phyloP scores from a whole-genome alignment of 1,139 yeast genomes.

The Trichomonascaceae sp. region DNA sequence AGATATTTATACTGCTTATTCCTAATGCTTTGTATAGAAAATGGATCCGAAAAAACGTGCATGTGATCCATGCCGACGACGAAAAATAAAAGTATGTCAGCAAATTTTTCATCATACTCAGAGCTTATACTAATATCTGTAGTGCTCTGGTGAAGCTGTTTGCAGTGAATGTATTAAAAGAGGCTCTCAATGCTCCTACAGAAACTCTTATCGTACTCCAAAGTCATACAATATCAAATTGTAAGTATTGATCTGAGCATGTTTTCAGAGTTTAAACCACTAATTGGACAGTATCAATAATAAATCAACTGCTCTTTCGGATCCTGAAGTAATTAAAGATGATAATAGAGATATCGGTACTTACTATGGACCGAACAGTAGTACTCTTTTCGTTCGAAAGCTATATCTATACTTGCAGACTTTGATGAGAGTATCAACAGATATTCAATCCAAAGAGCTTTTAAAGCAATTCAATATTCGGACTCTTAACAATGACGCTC shows the following conservation, averaged over 20 bases:
- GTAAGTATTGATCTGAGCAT: not conserved
- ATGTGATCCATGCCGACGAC: slow-evolving; percentile 1
- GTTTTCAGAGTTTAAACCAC: not conserved
- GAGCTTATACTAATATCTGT: not conserved
- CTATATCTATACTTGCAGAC: slow-evolving; percentile 2
- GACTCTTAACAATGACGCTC: not conserved
- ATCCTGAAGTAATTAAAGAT: not conserved
- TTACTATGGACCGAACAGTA: slow-evolving; percentile 5
- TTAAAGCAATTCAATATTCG: not conserved
- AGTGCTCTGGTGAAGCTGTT: not conserved
- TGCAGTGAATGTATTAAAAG: not conserved
- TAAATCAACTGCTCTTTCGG: not conserved
- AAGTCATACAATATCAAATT: not conserved
- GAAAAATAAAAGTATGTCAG: not conserved
- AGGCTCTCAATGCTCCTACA: not conserved
- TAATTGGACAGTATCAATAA: not conserved
- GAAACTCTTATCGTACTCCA: not conserved
- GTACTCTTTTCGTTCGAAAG: not conserved
- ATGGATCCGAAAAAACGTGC: not conserved
- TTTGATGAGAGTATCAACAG: not conserved
- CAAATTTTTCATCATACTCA: not conserved
- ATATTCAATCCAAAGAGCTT: not conserved
- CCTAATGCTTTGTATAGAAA: not conserved
- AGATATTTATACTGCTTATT: too few relatives aligned
- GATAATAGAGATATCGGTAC: slow-evolving; percentile 1